phyloP scores from a whole-genome alignment of 2,329 filamentous ascomycete genomes.

The Pestalotiopsis sp. region DNA sequence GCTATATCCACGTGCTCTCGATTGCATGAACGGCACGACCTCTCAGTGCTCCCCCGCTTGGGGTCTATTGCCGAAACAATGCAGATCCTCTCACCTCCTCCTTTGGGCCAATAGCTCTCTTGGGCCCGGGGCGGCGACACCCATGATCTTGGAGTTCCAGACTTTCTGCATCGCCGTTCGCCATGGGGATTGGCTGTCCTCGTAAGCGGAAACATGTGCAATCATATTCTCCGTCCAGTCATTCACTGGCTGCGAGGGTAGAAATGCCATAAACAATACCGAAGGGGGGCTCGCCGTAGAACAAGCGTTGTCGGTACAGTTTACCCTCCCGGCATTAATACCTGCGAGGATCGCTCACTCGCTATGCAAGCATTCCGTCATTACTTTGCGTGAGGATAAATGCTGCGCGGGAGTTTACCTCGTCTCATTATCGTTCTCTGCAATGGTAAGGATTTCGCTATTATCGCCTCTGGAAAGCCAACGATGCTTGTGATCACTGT shows the following conservation, averaged over 20 bases:
- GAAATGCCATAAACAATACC: not conserved
- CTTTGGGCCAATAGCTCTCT: conserved; percentile 1
- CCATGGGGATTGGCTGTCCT: not conserved
- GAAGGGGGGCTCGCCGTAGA: not conserved
- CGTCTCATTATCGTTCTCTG: not conserved
- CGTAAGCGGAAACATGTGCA: not conserved
- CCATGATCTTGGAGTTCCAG: not conserved
- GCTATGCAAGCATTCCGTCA: not conserved
- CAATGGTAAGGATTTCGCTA: not conserved
- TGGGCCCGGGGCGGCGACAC: not conserved
- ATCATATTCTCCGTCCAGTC: conserved; percentile 9
- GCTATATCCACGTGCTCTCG: not conserved
- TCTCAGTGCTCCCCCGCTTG: not conserved
- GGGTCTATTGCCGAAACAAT: conserved; percentile 5
- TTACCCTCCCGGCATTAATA: not conserved
- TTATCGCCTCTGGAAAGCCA: not conserved
- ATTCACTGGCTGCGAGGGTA: not conserved
- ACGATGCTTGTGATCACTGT: conserved; percentile 19
- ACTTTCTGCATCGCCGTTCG: not conserved
- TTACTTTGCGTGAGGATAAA: not conserved
- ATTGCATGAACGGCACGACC: conserved; percentile 1
- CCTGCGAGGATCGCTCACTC: not conserved
- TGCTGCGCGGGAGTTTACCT: not conserved
- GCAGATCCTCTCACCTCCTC: conserved; percentile 7
- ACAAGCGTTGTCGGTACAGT: not conserved